Evolutionary conservation across 192 early-diverging fungal genomes (phyloP), one percentile per base, ranked within the genome.

Genomic region (Coemansia pectinata): DNA sequence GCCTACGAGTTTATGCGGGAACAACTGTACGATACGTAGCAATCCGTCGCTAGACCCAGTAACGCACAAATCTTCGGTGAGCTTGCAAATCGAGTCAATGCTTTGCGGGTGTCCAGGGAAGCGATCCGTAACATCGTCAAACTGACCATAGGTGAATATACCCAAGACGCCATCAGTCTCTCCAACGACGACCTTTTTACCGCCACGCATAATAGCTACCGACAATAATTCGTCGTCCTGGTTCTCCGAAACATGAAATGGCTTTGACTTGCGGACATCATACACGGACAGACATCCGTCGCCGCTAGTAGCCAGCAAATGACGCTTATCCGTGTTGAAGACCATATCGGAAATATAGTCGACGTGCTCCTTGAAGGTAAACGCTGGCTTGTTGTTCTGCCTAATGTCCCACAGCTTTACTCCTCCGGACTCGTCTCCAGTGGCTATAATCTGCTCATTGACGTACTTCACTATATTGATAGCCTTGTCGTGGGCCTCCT

Each of bases 181-280:
- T 34, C 98, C 98, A 3, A 95, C 92, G 2, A 97, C 87, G 8
- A 90, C 96, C 75, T 96, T 96, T 34, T 85, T 87, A 21, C 86
- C 86, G 68, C 92, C 87, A 86, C 93, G 78, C 64, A 85, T 70
- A 21, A 72, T 39, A 19, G 74, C 66, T 19, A 98, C 85, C 25
- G 92, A 97, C 48, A 99, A 74, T 41, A 98, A 86, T 71, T 98
- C 98, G 76, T 97, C 96, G 39, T 98, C 98, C 85, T 95, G 94
- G 71, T 96, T 92, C 31, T 91, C 98, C 6, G 94, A 98, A 69
- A 94, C 90, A 36, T 89, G 92, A 29, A 93, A 79, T 14, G 94
- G 91, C 57, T 93, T 90, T 12, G 87, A 80, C 77, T 96, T 96
- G 55, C 96, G 91, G 45, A 96, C 87, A 74, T 99, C 96, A 72